Percentiles rank a stretch among this genome's conserved stretches.
These are phyloP conservation scores for Metschnikowia bowlesiae DNA, from an alignment of 805 yeast genomes.

Conservation along the genomic window DNA sequence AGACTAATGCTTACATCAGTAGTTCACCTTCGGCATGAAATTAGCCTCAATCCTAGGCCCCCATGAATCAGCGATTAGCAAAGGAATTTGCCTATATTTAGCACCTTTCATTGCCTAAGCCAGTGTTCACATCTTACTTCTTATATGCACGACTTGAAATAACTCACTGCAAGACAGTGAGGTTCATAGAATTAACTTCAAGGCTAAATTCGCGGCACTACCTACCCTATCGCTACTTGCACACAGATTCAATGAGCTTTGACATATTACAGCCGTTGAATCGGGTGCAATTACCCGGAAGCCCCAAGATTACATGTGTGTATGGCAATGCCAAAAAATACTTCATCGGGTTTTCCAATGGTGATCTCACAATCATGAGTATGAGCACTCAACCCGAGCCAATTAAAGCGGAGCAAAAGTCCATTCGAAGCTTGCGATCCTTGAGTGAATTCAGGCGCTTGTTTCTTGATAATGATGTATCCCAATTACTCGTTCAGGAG, in stretches of 20 bases:
- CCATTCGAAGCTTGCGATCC: conserved; percentile 19
- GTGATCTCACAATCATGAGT: conserved; percentile 29
- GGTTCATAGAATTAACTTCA: too few relatives aligned
- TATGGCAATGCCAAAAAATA: conserved; percentile 18
- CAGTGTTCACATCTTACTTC: too few relatives aligned
- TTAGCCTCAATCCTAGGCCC: too few relatives aligned
- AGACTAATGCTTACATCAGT: neutral
- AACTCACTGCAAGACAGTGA: too few relatives aligned
- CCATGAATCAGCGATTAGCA: too few relatives aligned
- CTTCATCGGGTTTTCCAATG: conserved; percentile 33
- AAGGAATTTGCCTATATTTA: too few relatives aligned
- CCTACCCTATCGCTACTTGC: neutral
- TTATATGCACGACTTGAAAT: neutral
- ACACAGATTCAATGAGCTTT: conserved; percentile 28
- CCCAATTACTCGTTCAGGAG: conserved; percentile 18
- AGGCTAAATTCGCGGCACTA: neutral
- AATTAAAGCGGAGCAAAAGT: conserved; percentile 9
- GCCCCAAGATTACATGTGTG: conserved; percentile 22
- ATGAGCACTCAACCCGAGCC: conserved; percentile 14
- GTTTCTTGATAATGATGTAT: conserved; percentile 19
- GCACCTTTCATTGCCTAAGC: too few relatives aligned
- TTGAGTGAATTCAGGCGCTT: conserved; percentile 22
- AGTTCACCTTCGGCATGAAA: neutral
- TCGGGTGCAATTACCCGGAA: conserved; percentile 27
- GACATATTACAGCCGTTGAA: conserved; percentile 36